Percentiles rank a stretch among this genome's conserved stretches.
Conservation (phyloP, 2,329 filamentous ascomycete genomes). For the Lasiodiplodia sp. region DNA sequence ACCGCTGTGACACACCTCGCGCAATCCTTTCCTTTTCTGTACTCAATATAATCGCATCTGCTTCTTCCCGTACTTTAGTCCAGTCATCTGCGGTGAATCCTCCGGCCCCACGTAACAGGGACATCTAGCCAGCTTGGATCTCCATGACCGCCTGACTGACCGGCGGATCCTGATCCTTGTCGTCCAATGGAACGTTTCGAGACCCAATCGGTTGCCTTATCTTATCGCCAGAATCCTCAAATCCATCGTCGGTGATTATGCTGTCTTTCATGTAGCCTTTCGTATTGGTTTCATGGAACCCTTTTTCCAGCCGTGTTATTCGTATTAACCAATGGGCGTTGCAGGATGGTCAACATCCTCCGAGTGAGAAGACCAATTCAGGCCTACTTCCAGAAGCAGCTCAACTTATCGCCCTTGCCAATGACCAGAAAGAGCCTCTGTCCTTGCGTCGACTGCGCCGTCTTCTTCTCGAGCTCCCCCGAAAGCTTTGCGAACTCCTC, state of each 20-base stretch:
- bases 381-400: conserved; percentile 8
- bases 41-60: background rate
- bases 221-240: background rate
- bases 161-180: background rate
- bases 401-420: conserved; percentile 8
- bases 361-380: background rate
- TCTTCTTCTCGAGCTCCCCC: background rate
- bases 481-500: conserved; percentile 5
- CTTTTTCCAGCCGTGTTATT: background rate
- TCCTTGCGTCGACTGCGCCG: background rate
- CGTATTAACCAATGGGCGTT: no score
- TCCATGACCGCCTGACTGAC: background rate
- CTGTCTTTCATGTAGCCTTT: background rate
- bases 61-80: background rate
- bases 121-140: background rate
- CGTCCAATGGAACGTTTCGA: background rate
- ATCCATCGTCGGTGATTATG: background rate
- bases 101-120: background rate
- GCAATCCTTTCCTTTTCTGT: background rate
- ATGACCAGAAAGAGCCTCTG: conserved; percentile 14
- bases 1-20: background rate
- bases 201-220: background rate
- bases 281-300: background rate
- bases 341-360: conserved; percentile 1
- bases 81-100: background rate